phyloP scores from a whole-genome alignment of 192 early-diverging fungal species.

The Coemansia sp. region DNA sequence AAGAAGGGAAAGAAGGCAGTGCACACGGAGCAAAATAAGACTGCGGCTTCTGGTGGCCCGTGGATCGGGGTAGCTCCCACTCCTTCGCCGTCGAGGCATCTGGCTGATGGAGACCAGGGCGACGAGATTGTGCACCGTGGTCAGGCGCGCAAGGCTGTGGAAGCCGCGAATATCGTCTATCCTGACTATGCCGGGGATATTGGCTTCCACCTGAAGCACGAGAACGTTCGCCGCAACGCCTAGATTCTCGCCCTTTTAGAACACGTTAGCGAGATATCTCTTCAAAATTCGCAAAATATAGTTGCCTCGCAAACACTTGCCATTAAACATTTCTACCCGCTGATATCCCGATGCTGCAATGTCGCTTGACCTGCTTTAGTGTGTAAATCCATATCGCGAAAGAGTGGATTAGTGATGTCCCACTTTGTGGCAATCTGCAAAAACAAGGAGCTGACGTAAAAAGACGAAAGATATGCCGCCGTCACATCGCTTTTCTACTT shows the following conservation, averaged over 20 bases:
- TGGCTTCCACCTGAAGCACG: slow-evolving; percentile 13
- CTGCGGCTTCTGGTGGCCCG: neutral
- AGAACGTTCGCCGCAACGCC: slow-evolving; percentile 3
- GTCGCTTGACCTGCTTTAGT: neutral
- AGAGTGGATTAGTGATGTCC: neutral
- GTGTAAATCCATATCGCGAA: neutral
- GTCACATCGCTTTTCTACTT: neutral
- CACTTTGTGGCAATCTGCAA: neutral
- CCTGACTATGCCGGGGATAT: slow-evolving; percentile 8
- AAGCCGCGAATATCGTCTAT: neutral
- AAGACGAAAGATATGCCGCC: neutral
- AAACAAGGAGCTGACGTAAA: neutral
- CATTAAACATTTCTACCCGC: too few relatives aligned
- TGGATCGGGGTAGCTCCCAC: neutral
- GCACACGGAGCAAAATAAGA: neutral
- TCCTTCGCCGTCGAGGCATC: neutral
- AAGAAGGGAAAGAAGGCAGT: neutral
- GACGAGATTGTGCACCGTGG: neutral
- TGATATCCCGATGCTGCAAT: neutral
- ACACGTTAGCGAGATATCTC: too few relatives aligned
- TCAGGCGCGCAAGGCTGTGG: neutral
- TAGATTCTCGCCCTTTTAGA: neutral
- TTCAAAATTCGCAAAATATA: neutral
- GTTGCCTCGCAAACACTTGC: neutral
- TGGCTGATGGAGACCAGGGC: neutral